A percentile compares a stretch with the other conserved stretches of the same genome.
Conservation (phyloP, 2,329 filamentous ascomycete species). For the Penicillium rolfsii region DNA sequence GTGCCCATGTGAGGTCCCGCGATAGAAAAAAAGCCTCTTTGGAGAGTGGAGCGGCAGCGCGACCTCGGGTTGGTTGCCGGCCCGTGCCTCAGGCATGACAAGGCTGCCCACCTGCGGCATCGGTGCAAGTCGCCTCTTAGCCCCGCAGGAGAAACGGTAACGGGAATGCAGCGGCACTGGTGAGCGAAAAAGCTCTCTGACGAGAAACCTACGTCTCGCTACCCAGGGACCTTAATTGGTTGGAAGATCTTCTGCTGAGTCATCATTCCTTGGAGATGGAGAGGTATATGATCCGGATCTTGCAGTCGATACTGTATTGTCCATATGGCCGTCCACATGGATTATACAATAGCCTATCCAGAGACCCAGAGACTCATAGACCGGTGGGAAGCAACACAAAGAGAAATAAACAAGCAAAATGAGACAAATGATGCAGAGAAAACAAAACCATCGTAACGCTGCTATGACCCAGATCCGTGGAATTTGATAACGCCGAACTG, state of each 20-base stretch:
- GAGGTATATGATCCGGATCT: not conserved
- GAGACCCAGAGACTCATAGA: conserved; percentile 1
- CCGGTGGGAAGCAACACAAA: not conserved
- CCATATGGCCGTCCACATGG: not conserved
- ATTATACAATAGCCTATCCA: not conserved
- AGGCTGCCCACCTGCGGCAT: conserved; percentile 22
- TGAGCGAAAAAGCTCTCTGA: not conserved
- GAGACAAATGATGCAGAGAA: conserved; percentile 12
- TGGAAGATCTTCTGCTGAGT: conserved; percentile 1
- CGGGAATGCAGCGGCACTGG: not conserved
- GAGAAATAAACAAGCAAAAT: conserved; percentile 10
- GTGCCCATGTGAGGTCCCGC: conserved; percentile 39
- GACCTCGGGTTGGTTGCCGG: conserved; percentile 33
- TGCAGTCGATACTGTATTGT: conserved; percentile 2
- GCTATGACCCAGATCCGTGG: conserved; percentile 17
- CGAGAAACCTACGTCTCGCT: conserved; percentile 8
- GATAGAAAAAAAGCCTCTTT: conserved; percentile 42
- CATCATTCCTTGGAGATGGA: not conserved
- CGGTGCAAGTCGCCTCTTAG: conserved; percentile 27
- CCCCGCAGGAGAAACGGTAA: conserved; percentile 32
- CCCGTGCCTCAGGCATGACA: conserved; percentile 32
- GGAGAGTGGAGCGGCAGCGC: conserved; percentile 39
- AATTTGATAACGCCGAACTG: conserved; percentile 17
- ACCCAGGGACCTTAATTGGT: conserved; percentile 3
- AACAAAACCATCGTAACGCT: conserved; percentile 21